Evolutionary conservation across 2,329 filamentous ascomycete genomes (phyloP), one percentile per base, ranked within the genome.

Genomic region (Ceratocystis huliohia): DNA sequence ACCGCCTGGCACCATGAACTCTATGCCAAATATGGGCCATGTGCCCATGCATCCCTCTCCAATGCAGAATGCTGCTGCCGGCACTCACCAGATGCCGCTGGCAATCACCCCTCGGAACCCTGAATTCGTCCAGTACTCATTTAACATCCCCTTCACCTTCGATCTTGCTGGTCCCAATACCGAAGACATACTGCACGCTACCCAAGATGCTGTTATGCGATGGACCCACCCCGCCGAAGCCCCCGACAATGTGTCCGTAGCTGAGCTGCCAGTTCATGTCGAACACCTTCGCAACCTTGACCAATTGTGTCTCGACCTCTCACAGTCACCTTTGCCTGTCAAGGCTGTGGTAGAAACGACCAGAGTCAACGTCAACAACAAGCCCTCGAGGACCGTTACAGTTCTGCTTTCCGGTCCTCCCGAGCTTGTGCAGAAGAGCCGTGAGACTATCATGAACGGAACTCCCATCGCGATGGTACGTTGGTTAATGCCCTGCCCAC

Each of bases 81-180:
- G 59, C 22, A 25, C 66, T 22, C 66, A 67, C 46, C 63, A 59
- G 46, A 68, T 68, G 66, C 66, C 66, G 13, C 61, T 68, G 22
- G 64, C 56, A 22, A 63, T 65, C 17, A 28, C 64, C 10, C 66
- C 64, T 10, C 61, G 64, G 41, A 61, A 59, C 25, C 68, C 66
- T 25, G 66, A 65, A 37, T 46, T 63, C 41, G 64, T 97, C 76
- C 91, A 95, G 76, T 88, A 96, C 75, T 93, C 91, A 70, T 97
- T 99, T 85, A 97, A 96, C 75, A 88, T 99, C 62, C 94, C 94
- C 69, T 96, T 97, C 78, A 87, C 91, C 71, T 96, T 90, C 70
- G 93, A 93, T 73, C 85, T 99, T 69, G 84, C 89, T 69, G 94
- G 94, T 44, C 94, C 94, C 70, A 91, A 97, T 73, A 88, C 88